A percentile compares a stretch with the other conserved stretches of the same genome.
phyloP scores from a whole-genome alignment of 345 rosid genomes.

The Pelargonium nanum region DNA sequence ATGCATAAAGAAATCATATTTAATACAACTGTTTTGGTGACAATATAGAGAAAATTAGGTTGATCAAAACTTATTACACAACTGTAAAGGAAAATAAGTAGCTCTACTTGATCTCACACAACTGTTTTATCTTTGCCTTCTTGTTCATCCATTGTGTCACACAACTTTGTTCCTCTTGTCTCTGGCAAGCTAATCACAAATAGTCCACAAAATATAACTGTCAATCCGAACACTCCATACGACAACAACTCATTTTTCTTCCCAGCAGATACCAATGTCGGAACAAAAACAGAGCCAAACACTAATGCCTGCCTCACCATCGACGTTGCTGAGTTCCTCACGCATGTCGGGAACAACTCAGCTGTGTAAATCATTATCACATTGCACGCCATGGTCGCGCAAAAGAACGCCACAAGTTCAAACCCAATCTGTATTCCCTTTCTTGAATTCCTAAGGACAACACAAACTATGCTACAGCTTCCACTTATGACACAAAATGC shows the following conservation, averaged over 20 bases:
- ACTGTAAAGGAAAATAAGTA: too few species aligned
- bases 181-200: slow-evolving; percentile 46
- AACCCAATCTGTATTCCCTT: slow-evolving; percentile 19
- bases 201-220: slow-evolving; percentile 39
- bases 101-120: too few species aligned
- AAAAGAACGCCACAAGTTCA: slow-evolving; percentile 43
- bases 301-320: slow-evolving; percentile 59
- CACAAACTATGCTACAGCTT: slow-evolving; percentile 23
- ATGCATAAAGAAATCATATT: too few species aligned
- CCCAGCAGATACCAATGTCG: slow-evolving; percentile 51
- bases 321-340: slow-evolving; percentile 53
- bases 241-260: slow-evolving; percentile 20
- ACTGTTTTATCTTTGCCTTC: slow-evolving; percentile 15
- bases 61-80: too few species aligned
- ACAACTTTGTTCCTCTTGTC: slow-evolving; percentile 39
- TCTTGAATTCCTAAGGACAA: not conserved
- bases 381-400: slow-evolving; percentile 28
- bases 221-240: slow-evolving; percentile 48
- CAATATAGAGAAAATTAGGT: too few species aligned
- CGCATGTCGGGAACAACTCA: slow-evolving; percentile 55
- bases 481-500: slow-evolving; percentile 27
- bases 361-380: slow-evolving; percentile 35
- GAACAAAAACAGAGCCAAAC: slow-evolving; percentile 45
- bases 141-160: slow-evolving; percentile 61
- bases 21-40: too few species aligned